These are phyloP conservation scores for Dictyostelium discoideum DNA, from an alignment of 78 protist species.

Conservation along the genomic window dicty_2.7 NC_007088.5:1653001-1653500, in stretches of 20 bases:
- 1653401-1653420: too few species aligned
- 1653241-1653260: too few species aligned
- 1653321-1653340: background rate
- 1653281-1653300: too few species aligned
- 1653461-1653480: background rate
- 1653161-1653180: background rate
- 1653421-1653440: too few species aligned
- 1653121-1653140: background rate
- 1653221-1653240: too few species aligned
- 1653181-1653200: too few species aligned
- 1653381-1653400: background rate
- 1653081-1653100: background rate
- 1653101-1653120: background rate
- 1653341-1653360: background rate
- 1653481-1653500: background rate
- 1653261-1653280: too few species aligned
- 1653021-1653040: background rate
- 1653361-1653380: background rate
- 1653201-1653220: too few species aligned
- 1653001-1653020: background rate
- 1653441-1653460: background rate
- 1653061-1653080: too few species aligned
- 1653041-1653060: background rate
- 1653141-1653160: background rate
- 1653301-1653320: background rate